Base-by-base conservation (phyloP, 768 basidiomycete genomes). In the Boletellus ananas region DNA sequence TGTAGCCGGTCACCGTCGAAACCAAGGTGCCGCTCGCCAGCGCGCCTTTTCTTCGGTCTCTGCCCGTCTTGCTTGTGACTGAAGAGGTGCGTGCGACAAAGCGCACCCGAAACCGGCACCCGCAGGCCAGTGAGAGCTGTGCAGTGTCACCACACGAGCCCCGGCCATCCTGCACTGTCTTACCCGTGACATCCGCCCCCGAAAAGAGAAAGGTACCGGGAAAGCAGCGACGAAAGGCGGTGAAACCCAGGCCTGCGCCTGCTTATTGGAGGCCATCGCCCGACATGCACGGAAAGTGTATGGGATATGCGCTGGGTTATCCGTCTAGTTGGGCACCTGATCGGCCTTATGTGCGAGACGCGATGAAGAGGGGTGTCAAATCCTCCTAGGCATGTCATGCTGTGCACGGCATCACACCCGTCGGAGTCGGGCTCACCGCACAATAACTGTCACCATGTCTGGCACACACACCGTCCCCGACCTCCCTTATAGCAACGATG, bases 401-500 rank as follows among this genome's bases (percentile, higher is more conserved):
- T 56, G 62, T 54, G 61, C 45, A 43, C 20, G 42, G 45, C 37
- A 33, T 38, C 17, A 23, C 11, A 20, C 12, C 34, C 31, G 27
- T 38, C 20, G 20, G 27, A 18, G 36, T 59, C 45, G 43, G 31
- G 34, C 12, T 40, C 14, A 6, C 47, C 42, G 8, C 35, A 25
- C 43, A 10, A 39, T 29, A 13, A 57, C 46, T 48, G 40, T 10
- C 50, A 58, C 42, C 57, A 79, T 79, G 77, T 64, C 79, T 42
- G 55, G 58, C 43, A 3, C 46, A 39, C 73, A 85, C 77, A 75
- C 74, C 45, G 79, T 93, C 43, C 90, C 90, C 35, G 74, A 78
- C 57, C 83, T 92, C 23, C 85, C 87, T 17, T 94, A 94, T 70
- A 64, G 73, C 10, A 93, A 94, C 72, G 73, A 94, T 76, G 94